These are phyloP conservation scores for Pinus taeda DNA, from an alignment of 75 land plant species.

Conservation along the genomic window DNA sequence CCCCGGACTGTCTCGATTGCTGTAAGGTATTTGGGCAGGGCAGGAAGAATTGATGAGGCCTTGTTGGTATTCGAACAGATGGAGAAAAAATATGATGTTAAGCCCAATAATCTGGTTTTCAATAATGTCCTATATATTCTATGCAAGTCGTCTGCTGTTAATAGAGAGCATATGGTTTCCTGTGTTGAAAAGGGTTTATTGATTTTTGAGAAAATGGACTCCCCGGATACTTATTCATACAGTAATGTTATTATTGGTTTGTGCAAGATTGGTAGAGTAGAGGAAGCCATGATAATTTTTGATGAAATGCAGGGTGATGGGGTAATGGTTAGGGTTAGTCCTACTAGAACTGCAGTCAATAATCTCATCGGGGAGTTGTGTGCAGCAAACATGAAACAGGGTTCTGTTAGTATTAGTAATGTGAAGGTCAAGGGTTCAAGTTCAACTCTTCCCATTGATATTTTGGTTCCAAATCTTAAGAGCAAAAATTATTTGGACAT, in stretches of 20 bases:
- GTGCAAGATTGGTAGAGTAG: constrained; percentile 15
- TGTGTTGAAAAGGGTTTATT: constrained; percentile 18
- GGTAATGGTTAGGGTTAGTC: constrained; percentile 9
- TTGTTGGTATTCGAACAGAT: constrained; percentile 17
- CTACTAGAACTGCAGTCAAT: constrained; percentile 23
- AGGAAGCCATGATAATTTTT: constrained; percentile 16
- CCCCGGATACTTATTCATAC: constrained; percentile 24
- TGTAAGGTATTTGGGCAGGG: constrained; percentile 22
- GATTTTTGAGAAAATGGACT: constrained; percentile 13
- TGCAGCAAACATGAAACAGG: constrained; percentile 4
- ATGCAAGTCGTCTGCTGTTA: constrained; percentile 10
- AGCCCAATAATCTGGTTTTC: constrained; percentile 23
- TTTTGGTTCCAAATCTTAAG: constrained; percentile 17
- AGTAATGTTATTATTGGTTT: constrained; percentile 25
- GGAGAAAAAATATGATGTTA: constrained; percentile 10
- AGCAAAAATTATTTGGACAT: background rate
- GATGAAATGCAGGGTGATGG: constrained; percentile 10
- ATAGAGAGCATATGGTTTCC: background rate
- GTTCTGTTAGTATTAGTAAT: background rate
- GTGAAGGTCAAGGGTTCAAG: constrained; percentile 8
- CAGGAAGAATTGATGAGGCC: constrained; percentile 22
- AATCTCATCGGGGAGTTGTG: constrained; percentile 15
- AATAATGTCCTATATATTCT: constrained; percentile 30
- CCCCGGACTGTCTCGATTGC: constrained; percentile 5
- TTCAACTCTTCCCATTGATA: constrained; percentile 4